Conservation (phyloP, 345 rosid species). For the Hevea brasiliensis region DNA sequence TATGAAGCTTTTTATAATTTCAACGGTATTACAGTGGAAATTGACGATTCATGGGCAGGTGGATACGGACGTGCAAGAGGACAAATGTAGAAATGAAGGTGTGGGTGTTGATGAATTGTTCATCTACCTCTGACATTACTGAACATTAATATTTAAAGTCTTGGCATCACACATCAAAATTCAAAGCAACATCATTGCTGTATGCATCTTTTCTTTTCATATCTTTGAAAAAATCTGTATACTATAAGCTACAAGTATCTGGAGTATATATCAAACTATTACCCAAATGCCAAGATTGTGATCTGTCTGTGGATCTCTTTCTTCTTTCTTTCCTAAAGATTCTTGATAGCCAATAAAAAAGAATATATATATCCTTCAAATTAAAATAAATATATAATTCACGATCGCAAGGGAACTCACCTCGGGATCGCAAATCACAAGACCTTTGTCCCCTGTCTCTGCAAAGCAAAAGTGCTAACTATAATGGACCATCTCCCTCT, state of each 20-base stretch:
- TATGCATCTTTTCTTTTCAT: too few species aligned
- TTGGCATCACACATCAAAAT: neutral
- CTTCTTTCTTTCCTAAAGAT: neutral
- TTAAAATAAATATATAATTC: too few species aligned
- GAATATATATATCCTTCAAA: too few species aligned
- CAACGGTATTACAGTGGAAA: too few species aligned
- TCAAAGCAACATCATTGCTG: neutral
- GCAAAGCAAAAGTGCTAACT: constrained; percentile 25
- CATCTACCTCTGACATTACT: neutral
- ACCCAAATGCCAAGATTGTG: neutral
- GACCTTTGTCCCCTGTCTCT: constrained; percentile 29
- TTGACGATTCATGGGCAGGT: too few species aligned
- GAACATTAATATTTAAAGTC: neutral
- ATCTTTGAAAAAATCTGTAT: too few species aligned
- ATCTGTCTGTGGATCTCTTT: neutral
- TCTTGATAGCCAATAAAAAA: too few species aligned
- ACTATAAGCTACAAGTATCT: too few species aligned
- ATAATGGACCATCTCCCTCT: too few species aligned
- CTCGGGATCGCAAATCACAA: constrained; percentile 34
- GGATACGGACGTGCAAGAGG: neutral
- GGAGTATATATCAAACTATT: too few species aligned
- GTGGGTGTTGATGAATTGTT: neutral
- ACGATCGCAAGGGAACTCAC: constrained; percentile 20
- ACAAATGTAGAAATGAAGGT: neutral
- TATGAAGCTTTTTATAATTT: too few species aligned